Percentiles rank a stretch among this genome's conserved stretches.
Conservation (phyloP, 2,329 filamentous ascomycete genomes). For the Fusarium sp. region DNA sequence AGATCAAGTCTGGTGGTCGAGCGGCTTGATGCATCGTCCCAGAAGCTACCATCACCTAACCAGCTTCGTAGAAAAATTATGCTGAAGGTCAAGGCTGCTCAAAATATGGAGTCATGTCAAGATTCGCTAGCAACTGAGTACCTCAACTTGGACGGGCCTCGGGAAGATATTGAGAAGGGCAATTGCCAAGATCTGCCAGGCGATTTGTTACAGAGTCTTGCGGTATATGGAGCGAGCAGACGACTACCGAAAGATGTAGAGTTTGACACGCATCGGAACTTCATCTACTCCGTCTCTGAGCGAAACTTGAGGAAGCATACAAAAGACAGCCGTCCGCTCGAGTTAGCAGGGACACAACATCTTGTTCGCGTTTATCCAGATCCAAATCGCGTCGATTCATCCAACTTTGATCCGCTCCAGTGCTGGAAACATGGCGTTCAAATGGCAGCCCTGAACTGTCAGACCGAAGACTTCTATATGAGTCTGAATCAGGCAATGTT, state of each 20-base stretch:
- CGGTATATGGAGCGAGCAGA: constrained; percentile 24
- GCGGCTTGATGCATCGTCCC: neutral
- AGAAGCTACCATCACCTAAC: neutral
- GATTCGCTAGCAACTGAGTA: neutral
- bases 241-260: neutral
- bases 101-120: neutral
- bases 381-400: constrained; percentile 26
- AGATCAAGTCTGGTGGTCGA: neutral
- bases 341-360: neutral
- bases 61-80: constrained; percentile 15
- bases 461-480: constrained; percentile 13
- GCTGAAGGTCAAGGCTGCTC: constrained; percentile 13
- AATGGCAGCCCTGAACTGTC: constrained; percentile 31
- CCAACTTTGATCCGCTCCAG: constrained; percentile 16
- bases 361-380: constrained; percentile 29
- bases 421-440: constrained; percentile 26
- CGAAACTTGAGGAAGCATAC: constrained; percentile 2
- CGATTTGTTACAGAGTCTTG: constrained; percentile 11
- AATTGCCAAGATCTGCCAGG: rapidly evolving
- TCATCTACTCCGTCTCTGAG: constrained; percentile 24
- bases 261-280: constrained; percentile 4
- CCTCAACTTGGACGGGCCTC: neutral
- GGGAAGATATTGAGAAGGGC: rapidly evolving
- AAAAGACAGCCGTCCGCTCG: neutral
- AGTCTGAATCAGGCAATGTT: constrained; percentile 21